Evolutionary conservation across 2,329 filamentous ascomycete genomes (phyloP).

Genomic region (Ceratocystis smalleyi): DNA sequence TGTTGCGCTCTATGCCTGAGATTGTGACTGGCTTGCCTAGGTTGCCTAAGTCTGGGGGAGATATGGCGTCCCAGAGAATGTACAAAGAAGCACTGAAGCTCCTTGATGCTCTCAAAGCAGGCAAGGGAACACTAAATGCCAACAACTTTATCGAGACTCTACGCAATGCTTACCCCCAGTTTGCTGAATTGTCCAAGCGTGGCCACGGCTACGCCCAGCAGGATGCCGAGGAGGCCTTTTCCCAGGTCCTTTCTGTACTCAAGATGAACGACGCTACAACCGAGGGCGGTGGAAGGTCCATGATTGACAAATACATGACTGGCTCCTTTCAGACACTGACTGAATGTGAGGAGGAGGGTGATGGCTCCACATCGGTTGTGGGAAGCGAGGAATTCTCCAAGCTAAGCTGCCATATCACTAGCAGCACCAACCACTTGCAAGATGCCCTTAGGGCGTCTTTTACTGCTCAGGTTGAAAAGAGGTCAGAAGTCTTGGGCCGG

Average conservation of each 20-base stretch:
- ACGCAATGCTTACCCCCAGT: slow-evolving; percentile 71
- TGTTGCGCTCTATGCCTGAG: slow-evolving; percentile 75
- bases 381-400: slow-evolving; percentile 68
- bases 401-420: slow-evolving; percentile 88
- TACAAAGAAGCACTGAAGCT: slow-evolving; percentile 28
- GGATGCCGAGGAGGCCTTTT: slow-evolving; percentile 97
- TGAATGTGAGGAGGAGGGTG: slow-evolving; percentile 68
- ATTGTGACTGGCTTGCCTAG: slow-evolving; percentile 61
- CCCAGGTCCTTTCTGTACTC: slow-evolving; percentile 76
- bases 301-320: slow-evolving; percentile 81
- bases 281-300: slow-evolving; percentile 36
- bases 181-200: slow-evolving; percentile 72
- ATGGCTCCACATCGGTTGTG: slow-evolving; percentile 57
- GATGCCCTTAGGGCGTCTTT: slow-evolving; percentile 75
- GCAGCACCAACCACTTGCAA: slow-evolving; percentile 71
- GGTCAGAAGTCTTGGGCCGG: slow-evolving; percentile 58
- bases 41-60: slow-evolving; percentile 42
- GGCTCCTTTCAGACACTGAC: slow-evolving; percentile 66
- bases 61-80: slow-evolving; percentile 12
- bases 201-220: slow-evolving; percentile 87
- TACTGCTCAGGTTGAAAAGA: slow-evolving; percentile 82
- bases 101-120: slow-evolving; percentile 67
- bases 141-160: slow-evolving; percentile 69
- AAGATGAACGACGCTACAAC: slow-evolving; percentile 25
- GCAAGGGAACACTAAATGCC: slow-evolving; percentile 63